These are phyloP conservation scores for Luvunga scandens DNA, from an alignment of 345 rosid genomes.

Conservation along the genomic window DNA sequence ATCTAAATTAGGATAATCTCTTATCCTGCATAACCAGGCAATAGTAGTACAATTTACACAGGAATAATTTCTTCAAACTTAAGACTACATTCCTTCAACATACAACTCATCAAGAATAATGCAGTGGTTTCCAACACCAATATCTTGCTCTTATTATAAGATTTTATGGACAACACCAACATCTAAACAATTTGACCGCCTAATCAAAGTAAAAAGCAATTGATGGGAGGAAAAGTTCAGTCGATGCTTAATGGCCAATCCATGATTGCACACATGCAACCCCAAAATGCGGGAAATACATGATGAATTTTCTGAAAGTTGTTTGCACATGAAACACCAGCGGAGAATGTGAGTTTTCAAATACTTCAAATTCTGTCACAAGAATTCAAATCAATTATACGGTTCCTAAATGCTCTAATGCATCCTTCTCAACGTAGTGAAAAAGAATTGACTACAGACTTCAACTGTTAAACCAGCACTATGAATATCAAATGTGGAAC, in stretches of 20 bases:
- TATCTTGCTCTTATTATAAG: neutral
- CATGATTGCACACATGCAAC: neutral
- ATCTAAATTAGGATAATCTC: too few relatives aligned
- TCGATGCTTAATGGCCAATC: neutral
- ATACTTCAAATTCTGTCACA: neutral
- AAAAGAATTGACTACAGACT: neutral
- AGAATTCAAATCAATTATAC: conserved; percentile 3
- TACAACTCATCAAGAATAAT: neutral
- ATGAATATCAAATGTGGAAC: neutral
- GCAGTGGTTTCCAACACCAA: neutral
- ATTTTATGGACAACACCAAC: neutral
- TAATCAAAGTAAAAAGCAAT: neutral
- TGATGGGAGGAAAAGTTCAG: neutral
- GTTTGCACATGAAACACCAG: neutral
- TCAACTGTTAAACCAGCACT: neutral
- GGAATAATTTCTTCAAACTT: neutral
- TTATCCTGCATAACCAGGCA: too few relatives aligned
- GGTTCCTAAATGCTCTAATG: neutral
- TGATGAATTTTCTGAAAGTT: neutral
- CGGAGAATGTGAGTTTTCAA: neutral
- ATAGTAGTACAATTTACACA: neutral
- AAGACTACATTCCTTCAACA: neutral
- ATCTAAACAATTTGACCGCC: neutral
- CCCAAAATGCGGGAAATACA: neutral
- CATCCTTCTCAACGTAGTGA: neutral